Evolutionary conservation across 192 early-diverging fungal genomes (phyloP), one percentile per base, ranked within the genome.

Genomic region (Linnemannia exigua): DNA sequence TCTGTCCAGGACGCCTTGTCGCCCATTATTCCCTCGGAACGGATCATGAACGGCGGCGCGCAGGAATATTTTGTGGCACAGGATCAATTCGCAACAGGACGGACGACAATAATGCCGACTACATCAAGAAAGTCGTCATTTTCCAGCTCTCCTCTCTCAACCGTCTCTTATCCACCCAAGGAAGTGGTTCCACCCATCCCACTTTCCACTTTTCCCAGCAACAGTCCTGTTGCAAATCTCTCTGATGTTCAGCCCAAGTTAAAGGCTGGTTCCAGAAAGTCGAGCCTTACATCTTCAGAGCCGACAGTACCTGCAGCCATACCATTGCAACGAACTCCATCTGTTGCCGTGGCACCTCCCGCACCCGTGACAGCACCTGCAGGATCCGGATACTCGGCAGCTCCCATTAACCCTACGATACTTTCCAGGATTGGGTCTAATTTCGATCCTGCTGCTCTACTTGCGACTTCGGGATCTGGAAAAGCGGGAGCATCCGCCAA

Each of bases 341-440:
- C 76, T 22, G 4, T 70, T 5, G 41, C 38, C 35, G 8, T 67
- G 51, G 9, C 33, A 31, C 35, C 73, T 12, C 74, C 69, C 48
- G 41, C 52, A 76, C 36, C 75, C 14, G 48, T 37, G 44, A 25
- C 69, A 22, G 19, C 73, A 35, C 37, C 48, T 14, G 7, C 67
- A 38, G 61, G 54, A 25, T 16, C 38, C 19, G 41, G 48, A 17
- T 15, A n/a, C 8, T 17, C 50, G 6, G 22, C 70, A 9, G 67
- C 77, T 0, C 77, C 79, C 1, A 86, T 86, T 36, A 79, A 80
- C 41, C 77, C 74, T 14, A 86, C 66, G 19, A 86, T 86, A 25
- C 35, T 86, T 19, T 86, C 84, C 6, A 79, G 84, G 84, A 86
- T 86, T 44, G 84, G 84, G 68, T 86, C 84, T 14, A 86, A 86